These are phyloP conservation scores for Fraxinus quadrangulata DNA, from an alignment of 257 asterid genomes.

Conservation along the genomic window DNA sequence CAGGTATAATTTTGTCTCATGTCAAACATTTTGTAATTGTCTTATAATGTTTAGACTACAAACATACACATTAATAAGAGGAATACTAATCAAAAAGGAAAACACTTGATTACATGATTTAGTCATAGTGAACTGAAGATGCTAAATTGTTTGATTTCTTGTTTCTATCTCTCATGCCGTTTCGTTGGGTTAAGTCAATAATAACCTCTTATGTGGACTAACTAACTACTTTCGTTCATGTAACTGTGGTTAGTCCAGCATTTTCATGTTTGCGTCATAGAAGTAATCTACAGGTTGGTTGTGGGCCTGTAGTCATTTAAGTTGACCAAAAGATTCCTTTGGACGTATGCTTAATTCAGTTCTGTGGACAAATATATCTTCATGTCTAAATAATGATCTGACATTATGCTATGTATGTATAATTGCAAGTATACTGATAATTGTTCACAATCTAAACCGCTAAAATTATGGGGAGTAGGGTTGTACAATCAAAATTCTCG, in stretches of 20 bases:
- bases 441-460: not conserved
- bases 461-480: not conserved
- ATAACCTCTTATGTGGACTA: not conserved
- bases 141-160: not conserved
- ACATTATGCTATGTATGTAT: not conserved
- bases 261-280: not conserved
- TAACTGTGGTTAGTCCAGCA: conserved; percentile 3
- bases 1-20: conserved; percentile 33
- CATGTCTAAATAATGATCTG: not conserved
- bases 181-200: not conserved
- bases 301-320: conserved; percentile 1
- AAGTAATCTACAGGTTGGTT: conserved; percentile 11
- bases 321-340: not conserved
- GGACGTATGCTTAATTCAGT: not conserved
- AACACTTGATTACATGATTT: not conserved
- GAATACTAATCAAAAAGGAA: not conserved
- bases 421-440: not conserved
- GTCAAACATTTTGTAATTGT: not conserved
- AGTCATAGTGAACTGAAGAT: conserved; percentile 4
- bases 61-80: not conserved
- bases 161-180: not conserved
- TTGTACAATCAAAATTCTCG: not conserved
- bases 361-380: not conserved
- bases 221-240: conserved; percentile 1
- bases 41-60: not conserved